These are phyloP conservation scores for Pseudevernia furfuracea DNA, from an alignment of 495 filamentous ascomycete species.

Conservation along the genomic window DNA sequence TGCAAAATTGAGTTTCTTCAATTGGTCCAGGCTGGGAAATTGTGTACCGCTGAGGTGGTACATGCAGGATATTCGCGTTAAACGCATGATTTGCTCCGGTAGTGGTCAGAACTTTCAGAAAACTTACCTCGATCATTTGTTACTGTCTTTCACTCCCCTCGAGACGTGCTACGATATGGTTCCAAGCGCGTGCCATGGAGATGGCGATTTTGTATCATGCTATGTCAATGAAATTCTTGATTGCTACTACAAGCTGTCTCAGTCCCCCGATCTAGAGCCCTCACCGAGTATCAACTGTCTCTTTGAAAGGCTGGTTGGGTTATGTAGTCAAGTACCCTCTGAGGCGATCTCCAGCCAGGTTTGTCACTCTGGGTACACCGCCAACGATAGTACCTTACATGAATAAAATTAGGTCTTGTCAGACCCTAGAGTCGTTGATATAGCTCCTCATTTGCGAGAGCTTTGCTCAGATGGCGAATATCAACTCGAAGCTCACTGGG, in stretches of 20 bases:
- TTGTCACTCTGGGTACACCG: not conserved
- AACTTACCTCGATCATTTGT: not conserved
- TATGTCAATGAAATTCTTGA: conserved; percentile 15
- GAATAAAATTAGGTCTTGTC: conserved; percentile 25
- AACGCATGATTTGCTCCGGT: not conserved
- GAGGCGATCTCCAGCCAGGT: conserved; percentile 19
- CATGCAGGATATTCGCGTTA: not conserved
- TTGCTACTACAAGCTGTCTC: conserved; percentile 17
- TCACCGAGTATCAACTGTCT: conserved; percentile 31
- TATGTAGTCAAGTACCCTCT: conserved; percentile 28
- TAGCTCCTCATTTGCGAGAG: conserved; percentile 29
- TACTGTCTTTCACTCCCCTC: not conserved
- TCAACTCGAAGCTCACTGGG: conserved; percentile 35
- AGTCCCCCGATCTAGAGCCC: conserved; percentile 20
- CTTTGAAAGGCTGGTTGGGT: conserved; percentile 32
- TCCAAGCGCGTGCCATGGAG: not conserved
- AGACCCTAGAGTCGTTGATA: conserved; percentile 22
- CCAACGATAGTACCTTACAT: not conserved
- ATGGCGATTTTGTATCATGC: conserved; percentile 6
- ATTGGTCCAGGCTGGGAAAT: not conserved
- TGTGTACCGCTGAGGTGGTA: not conserved
- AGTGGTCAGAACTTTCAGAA: not conserved
- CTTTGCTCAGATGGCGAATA: conserved; percentile 36
- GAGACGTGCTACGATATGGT: not conserved
- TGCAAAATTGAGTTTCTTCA: not conserved